phyloP scores from a whole-genome alignment of 2,329 filamentous ascomycete species.

The Macroventuria anomochaeta region DNA sequence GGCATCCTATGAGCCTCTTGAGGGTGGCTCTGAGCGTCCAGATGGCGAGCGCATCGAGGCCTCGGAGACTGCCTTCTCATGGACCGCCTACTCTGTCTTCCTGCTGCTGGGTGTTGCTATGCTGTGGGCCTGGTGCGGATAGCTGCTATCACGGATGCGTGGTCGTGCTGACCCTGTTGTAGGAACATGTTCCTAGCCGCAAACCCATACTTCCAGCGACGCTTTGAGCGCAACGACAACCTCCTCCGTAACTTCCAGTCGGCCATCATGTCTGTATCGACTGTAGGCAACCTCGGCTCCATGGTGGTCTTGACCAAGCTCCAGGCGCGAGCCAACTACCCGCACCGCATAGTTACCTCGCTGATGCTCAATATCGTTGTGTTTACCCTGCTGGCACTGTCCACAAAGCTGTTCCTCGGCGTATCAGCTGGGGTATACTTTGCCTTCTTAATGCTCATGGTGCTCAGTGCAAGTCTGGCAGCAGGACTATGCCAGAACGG shows the following conservation, averaged over 20 bases:
- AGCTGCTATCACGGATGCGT: neutral
- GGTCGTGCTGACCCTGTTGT: conserved; percentile 17
- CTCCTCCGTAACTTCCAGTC: conserved; percentile 86
- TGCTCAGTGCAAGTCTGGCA: conserved; percentile 78
- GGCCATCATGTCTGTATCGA: conserved; percentile 85
- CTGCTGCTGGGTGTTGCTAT: conserved; percentile 86
- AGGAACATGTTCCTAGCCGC: conserved; percentile 99
- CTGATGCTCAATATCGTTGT: conserved; percentile 78
- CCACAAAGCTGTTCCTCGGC: conserved; percentile 72
- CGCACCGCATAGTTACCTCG: conserved; percentile 79
- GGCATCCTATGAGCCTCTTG: conserved; percentile 47
- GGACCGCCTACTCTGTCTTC: conserved; percentile 86
- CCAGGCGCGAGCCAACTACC: conserved; percentile 84
- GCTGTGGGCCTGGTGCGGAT: conserved; percentile 90
- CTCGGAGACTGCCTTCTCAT: conserved; percentile 67
- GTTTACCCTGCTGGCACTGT: conserved; percentile 80
- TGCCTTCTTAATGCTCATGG: conserved; percentile 80
- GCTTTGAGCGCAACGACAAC: conserved; percentile 74
- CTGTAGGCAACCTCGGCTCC: conserved; percentile 77
- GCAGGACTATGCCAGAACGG: conserved; percentile 92
- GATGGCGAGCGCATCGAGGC: conserved; percentile 45
- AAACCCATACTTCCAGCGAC: conserved; percentile 87
- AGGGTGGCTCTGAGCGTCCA: conserved; percentile 45
- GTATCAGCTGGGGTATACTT: conserved; percentile 73
- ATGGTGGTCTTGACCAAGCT: conserved; percentile 80